Percentiles rank a stretch among this genome's conserved stretches.
These are phyloP conservation scores for Rhodamnia rubescens DNA, from an alignment of 345 rosid species.

Conservation along the genomic window DNA sequence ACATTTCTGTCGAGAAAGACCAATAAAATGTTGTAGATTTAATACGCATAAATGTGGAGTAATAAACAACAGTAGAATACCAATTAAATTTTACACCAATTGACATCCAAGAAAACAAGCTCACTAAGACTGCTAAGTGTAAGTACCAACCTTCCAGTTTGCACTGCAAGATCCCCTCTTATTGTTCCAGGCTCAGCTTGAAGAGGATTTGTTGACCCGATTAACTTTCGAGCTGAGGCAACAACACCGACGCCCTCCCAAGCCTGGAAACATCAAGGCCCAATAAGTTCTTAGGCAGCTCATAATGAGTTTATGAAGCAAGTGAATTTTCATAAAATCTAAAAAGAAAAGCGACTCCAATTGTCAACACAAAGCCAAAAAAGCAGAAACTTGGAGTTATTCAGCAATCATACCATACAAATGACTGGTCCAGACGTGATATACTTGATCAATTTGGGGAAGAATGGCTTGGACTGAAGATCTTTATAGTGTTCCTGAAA, in stretches of 20 bases:
- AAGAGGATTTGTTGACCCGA: conserved; percentile 92
- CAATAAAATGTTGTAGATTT: neutral
- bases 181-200: conserved; percentile 98
- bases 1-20: conserved; percentile 58
- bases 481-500: conserved; percentile 89
- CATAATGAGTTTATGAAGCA: neutral
- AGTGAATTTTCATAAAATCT: neutral
- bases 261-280: conserved; percentile 32
- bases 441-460: conserved; percentile 65
- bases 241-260: conserved; percentile 98
- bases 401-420: conserved; percentile 54
- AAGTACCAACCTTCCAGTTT: conserved; percentile 81
- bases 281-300: neutral
- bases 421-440: conserved; percentile 95
- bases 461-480: conserved; percentile 78
- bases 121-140: neutral
- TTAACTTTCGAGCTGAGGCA: conserved; percentile 86
- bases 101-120: neutral
- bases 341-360: neutral
- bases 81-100: neutral
- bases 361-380: neutral
- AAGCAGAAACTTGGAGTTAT: neutral
- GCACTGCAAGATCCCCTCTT: conserved; percentile 92
- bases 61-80: neutral
- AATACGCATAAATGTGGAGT: neutral